Evolutionary conservation across 2,329 filamentous ascomycete species (phyloP).

Genomic region (Fusarium keratoplasticum): DNA sequence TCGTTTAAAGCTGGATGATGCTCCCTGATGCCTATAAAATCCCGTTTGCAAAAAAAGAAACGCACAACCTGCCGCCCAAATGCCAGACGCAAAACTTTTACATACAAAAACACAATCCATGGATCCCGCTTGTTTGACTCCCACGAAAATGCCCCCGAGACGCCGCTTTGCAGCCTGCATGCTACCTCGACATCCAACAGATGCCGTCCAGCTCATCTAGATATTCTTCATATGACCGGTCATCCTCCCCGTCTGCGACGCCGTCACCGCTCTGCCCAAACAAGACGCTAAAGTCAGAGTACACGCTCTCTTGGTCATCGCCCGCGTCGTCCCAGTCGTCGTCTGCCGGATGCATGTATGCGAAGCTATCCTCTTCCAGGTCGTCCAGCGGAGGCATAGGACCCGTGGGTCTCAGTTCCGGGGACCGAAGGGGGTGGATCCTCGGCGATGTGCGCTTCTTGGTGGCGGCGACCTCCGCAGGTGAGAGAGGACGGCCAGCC

Average conservation of each 20-base stretch:
- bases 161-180: not conserved
- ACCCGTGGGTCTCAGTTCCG: conserved; percentile 46
- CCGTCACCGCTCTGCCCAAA: conserved; percentile 54
- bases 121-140: conserved; percentile 2
- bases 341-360: conserved; percentile 61
- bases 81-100: conserved; percentile 18
- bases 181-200: conserved; percentile 54
- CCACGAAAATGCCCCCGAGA: conserved; percentile 3
- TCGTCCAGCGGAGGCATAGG: conserved; percentile 45
- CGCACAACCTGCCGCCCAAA: conserved; percentile 15
- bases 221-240: conserved; percentile 64
- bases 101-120: conserved; percentile 4
- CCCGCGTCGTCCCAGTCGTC: conserved; percentile 55
- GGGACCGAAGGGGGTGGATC: conserved; percentile 49
- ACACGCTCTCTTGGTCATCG: conserved; percentile 63
- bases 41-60: not conserved
- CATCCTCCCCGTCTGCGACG: conserved; percentile 45
- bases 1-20: not conserved
- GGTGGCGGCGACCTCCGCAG: conserved; percentile 40
- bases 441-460: conserved; percentile 46
- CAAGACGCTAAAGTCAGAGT: conserved; percentile 65
- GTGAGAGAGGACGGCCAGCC: conserved; percentile 45
- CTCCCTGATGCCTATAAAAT: conserved; percentile 11
- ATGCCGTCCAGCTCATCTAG: conserved; percentile 68
- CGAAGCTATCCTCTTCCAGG: conserved; percentile 59